Evolutionary conservation across 2,329 filamentous ascomycete genomes (phyloP).

Genomic region (Cryphonectria carpinicola): DNA sequence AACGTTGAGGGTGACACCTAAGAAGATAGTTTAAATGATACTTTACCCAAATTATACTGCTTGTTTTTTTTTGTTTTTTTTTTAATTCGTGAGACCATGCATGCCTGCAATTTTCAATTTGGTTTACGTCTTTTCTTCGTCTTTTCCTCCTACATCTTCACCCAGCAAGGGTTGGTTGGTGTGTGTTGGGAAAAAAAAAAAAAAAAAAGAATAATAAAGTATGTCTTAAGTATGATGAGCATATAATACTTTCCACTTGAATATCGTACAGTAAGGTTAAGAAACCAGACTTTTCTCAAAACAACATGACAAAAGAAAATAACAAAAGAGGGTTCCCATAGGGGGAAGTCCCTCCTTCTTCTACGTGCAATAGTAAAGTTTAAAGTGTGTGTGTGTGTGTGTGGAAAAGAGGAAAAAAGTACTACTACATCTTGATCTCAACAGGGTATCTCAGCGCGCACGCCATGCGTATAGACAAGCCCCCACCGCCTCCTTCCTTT

Average conservation of each 20-base stretch:
- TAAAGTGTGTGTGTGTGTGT: background rate
- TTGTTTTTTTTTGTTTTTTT: background rate
- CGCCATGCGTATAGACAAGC: background rate
- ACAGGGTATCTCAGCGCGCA: slow-evolving; percentile 21
- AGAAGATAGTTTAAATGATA: background rate
- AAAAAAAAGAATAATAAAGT: background rate
- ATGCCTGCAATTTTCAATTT: too few species aligned
- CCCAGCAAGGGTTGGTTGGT: too few species aligned
- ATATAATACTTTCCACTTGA: background rate
- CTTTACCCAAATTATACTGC: background rate
- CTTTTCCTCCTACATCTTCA: background rate
- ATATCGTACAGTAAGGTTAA: slow-evolving; percentile 8
- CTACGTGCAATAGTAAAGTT: slow-evolving; percentile 22
- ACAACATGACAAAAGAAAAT: slow-evolving; percentile 13
- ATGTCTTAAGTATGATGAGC: background rate
- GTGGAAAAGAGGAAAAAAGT: slow-evolving; percentile 18
- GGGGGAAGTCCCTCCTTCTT: background rate
- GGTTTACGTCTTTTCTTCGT: background rate
- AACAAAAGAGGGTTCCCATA: background rate
- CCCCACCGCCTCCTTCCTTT: too few species aligned
- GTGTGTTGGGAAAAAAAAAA: too few species aligned
- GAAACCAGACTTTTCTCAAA: background rate
- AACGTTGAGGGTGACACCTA: background rate
- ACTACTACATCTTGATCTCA: slow-evolving; percentile 20
- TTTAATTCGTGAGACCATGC: background rate